Evolutionary conservation across 2,329 filamentous ascomycete genomes (phyloP).

Genomic region (Calonectria pseudoturangicola): DNA sequence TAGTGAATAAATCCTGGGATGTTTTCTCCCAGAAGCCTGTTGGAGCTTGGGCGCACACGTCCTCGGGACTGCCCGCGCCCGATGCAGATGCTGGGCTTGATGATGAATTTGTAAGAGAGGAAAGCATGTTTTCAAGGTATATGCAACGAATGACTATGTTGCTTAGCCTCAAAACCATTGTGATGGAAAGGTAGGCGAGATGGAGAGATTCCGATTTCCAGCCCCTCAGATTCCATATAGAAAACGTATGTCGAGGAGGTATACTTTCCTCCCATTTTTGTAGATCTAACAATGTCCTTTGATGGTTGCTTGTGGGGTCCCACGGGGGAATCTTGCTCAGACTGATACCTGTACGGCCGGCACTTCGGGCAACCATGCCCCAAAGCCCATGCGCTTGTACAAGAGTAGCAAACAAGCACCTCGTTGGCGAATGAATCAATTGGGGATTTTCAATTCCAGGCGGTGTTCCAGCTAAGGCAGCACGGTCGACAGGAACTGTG

Average conservation of each 20-base stretch:
- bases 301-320: conserved; percentile 55
- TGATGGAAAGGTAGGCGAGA: conserved; percentile 60
- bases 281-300: conserved; percentile 46
- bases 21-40: conserved; percentile 54
- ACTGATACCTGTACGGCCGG: conserved; percentile 44
- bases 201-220: conserved; percentile 60
- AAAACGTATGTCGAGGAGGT: conserved; percentile 58
- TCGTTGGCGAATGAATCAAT: conserved; percentile 46
- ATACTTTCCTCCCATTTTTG: conserved; percentile 56
- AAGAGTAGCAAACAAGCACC: conserved; percentile 62
- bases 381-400: conserved; percentile 62
- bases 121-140: conserved; percentile 58
- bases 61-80: background rate
- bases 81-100: background rate
- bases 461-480: conserved; percentile 58
- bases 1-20: conserved; percentile 58
- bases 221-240: conserved; percentile 60
- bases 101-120: conserved; percentile 38
- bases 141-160: conserved; percentile 60
- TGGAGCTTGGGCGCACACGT: conserved; percentile 38
- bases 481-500: conserved; percentile 52
- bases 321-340: conserved; percentile 46
- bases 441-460: conserved; percentile 53
- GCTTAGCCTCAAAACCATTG: conserved; percentile 60
- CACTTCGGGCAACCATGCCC: conserved; percentile 59